Conservation (phyloP, 2,329 filamentous ascomycete genomes). For the Gnomoniopsis sp. region DNA sequence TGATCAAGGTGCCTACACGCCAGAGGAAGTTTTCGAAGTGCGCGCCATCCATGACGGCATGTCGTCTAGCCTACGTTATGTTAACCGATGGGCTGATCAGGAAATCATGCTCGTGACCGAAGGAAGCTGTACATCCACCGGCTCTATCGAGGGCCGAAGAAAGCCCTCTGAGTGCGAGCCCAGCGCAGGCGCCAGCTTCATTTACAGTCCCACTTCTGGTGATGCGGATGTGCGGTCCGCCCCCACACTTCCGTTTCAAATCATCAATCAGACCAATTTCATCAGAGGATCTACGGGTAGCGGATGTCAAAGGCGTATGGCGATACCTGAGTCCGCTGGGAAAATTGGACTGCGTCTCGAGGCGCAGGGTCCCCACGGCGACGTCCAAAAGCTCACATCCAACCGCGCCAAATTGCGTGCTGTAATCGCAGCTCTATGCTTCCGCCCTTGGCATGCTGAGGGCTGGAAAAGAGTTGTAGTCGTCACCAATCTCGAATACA, state of each 20-base stretch:
- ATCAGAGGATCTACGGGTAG: not conserved
- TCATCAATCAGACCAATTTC: conserved; percentile 3
- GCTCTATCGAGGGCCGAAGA: conserved; percentile 18
- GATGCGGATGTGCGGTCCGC: not conserved
- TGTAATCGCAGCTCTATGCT: conserved; percentile 41
- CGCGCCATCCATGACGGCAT: too few species aligned
- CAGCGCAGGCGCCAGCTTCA: conserved; percentile 27
- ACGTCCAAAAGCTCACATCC: conserved; percentile 33
- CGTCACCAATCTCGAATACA: conserved; percentile 45
- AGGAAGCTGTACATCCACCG: conserved; percentile 35
- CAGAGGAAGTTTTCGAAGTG: too few species aligned
- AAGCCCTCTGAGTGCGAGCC: conserved; percentile 6
- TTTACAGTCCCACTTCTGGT: conserved; percentile 23
- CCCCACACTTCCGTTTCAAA: conserved; percentile 4
- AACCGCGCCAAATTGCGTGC: conserved; percentile 45
- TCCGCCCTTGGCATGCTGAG: conserved; percentile 37
- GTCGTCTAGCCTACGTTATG: conserved; percentile 25
- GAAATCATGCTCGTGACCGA: conserved; percentile 39
- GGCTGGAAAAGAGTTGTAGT: conserved; percentile 40
- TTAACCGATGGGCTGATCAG: conserved; percentile 31
- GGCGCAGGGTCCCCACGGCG: conserved; percentile 30
- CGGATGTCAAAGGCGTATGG: not conserved
- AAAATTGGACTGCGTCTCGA: conserved; percentile 33
- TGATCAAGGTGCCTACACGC: conserved; percentile 24
- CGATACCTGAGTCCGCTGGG: conserved; percentile 14